Percentiles rank a stretch among this genome's conserved stretches.
phyloP scores from a whole-genome alignment of 2,329 filamentous ascomycete species.

The Aspergillus sp. region DNA sequence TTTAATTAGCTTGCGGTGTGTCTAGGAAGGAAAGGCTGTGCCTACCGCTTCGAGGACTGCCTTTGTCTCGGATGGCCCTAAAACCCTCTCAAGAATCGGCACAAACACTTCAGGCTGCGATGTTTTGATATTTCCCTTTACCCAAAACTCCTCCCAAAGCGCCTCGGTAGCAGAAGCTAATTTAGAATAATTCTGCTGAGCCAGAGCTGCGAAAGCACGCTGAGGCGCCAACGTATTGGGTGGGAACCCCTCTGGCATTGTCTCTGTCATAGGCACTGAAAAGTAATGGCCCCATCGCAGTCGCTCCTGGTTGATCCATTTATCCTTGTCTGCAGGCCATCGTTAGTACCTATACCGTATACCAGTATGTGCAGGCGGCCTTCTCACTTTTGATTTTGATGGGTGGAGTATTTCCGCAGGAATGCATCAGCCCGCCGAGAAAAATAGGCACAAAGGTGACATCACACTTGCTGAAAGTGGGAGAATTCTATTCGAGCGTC shows the following conservation, averaged over 20 bases:
- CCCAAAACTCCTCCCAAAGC: constrained; percentile 55
- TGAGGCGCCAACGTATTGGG: constrained; percentile 52
- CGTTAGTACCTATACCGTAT: not conserved
- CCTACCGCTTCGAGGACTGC: constrained; percentile 45
- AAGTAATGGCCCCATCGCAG: constrained; percentile 55
- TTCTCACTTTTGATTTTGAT: constrained; percentile 56
- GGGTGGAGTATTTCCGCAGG: constrained; percentile 55
- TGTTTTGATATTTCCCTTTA: constrained; percentile 46
- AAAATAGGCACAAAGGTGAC: constrained; percentile 60
- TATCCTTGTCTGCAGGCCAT: constrained; percentile 53
- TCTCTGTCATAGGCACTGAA: constrained; percentile 52
- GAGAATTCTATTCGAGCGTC: constrained; percentile 48
- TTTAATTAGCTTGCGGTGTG: not conserved
- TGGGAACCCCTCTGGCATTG: constrained; percentile 53
- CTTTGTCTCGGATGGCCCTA: constrained; percentile 47
- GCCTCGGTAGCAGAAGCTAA: constrained; percentile 45
- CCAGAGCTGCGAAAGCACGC: constrained; percentile 53
- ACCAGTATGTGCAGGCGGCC: not conserved
- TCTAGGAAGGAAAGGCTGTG: not conserved
- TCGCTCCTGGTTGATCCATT: constrained; percentile 57
- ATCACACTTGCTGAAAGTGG: constrained; percentile 55
- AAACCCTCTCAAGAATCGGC: constrained; percentile 44
- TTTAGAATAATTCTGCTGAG: constrained; percentile 41
- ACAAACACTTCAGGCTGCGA: constrained; percentile 46
- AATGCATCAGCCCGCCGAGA: constrained; percentile 60